A percentile compares a stretch with the other conserved stretches of the same genome.
Evolutionary conservation across 2,329 filamentous ascomycete species (phyloP).

Genomic region (Colletotrichum siamense): DNA sequence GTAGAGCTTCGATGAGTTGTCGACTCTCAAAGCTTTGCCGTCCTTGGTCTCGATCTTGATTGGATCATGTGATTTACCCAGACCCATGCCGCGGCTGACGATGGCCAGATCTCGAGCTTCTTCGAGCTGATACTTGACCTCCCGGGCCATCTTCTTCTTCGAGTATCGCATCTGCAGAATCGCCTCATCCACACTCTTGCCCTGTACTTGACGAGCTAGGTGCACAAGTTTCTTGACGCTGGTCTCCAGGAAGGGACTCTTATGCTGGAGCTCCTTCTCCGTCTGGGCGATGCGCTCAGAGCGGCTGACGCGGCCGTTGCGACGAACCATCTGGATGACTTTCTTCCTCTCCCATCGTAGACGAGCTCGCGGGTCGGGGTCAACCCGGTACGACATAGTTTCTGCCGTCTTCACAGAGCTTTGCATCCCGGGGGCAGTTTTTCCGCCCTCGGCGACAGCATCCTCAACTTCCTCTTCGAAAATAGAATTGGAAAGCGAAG

Average conservation of each 20-base stretch:
- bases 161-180: constrained; percentile 95
- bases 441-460: constrained; percentile 37
- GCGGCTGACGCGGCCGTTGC: constrained; percentile 69
- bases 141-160: constrained; percentile 88
- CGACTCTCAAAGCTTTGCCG: constrained; percentile 73
- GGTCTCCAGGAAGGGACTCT: constrained; percentile 79
- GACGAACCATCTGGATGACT: constrained; percentile 76
- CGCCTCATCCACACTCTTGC: constrained; percentile 93
- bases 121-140: constrained; percentile 80
- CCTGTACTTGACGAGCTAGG: constrained; percentile 85
- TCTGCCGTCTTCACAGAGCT: constrained; percentile 45
- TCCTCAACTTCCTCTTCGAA: constrained; percentile 63
- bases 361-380: constrained; percentile 77
- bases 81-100: constrained; percentile 83
- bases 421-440: constrained; percentile 27
- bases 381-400: constrained; percentile 67
- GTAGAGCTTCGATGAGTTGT: constrained; percentile 83
- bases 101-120: constrained; percentile 83
- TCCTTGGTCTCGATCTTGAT: constrained; percentile 74
- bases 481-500: constrained; percentile 60
- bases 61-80: constrained; percentile 49
- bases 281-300: constrained; percentile 71
- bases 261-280: constrained; percentile 60
- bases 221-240: constrained; percentile 90
- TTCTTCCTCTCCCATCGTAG: constrained; percentile 83